These are phyloP conservation scores for Penicillium sp. DNA, from an alignment of 2,329 filamentous ascomycete genomes.

Conservation along the genomic window DNA sequence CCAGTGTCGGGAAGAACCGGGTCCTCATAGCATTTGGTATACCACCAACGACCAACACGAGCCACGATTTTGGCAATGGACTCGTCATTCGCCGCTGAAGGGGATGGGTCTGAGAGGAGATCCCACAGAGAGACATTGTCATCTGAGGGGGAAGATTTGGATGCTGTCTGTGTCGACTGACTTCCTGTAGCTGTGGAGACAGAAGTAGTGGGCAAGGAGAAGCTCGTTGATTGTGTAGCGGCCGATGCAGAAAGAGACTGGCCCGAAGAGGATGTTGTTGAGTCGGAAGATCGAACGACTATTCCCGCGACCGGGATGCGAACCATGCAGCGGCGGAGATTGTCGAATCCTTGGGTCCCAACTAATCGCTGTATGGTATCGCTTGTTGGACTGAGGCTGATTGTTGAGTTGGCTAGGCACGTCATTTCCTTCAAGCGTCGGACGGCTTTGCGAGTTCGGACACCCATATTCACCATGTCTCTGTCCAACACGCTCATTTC, in stretches of 20 bases:
- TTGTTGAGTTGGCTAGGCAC: slow-evolving; percentile 44
- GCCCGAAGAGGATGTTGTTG: slow-evolving; percentile 43
- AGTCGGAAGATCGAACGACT: slow-evolving; percentile 46
- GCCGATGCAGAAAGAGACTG: slow-evolving; percentile 35
- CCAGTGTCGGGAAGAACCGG: slow-evolving; percentile 55
- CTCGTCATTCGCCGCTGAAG: slow-evolving; percentile 73
- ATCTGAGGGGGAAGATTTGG: slow-evolving; percentile 40
- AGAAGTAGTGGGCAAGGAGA: slow-evolving; percentile 28
- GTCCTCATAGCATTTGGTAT: slow-evolving; percentile 86
- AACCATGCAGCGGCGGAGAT: slow-evolving; percentile 54
- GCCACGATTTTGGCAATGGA: slow-evolving; percentile 91
- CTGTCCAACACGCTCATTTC: slow-evolving; percentile 55
- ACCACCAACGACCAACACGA: slow-evolving; percentile 95
- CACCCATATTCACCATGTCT: slow-evolving; percentile 57
- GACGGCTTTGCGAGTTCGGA: slow-evolving; percentile 49
- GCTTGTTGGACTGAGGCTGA: slow-evolving; percentile 52
- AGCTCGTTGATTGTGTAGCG: slow-evolving; percentile 29
- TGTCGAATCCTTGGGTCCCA: slow-evolving; percentile 51
- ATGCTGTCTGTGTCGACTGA: slow-evolving; percentile 15
- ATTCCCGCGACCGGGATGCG: slow-evolving; percentile 53
- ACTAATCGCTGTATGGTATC: slow-evolving; percentile 54
- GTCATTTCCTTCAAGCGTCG: slow-evolving; percentile 52
- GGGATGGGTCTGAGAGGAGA: slow-evolving; percentile 72
- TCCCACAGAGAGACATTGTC: slow-evolving; percentile 63
- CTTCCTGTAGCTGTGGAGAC: slow-evolving; percentile 22